A percentile compares a stretch with the other conserved stretches of the same genome.
Evolutionary conservation across 208 protist species (phyloP).

Genomic region (Trypanosoma avium): DNA sequence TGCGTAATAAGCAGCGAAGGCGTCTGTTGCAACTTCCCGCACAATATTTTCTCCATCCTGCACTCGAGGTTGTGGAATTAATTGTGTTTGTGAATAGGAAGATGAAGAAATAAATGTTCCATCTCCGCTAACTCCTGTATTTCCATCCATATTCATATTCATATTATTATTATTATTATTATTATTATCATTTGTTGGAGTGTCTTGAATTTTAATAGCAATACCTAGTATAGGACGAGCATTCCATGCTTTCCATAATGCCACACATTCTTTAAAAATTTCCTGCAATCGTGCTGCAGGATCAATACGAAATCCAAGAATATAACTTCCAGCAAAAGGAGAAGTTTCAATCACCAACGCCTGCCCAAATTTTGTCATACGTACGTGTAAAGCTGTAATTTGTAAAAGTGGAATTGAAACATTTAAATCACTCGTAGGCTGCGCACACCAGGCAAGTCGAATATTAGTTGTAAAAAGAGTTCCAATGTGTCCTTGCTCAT

Average conservation of each 20-base stretch:
- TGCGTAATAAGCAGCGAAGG: slow-evolving; percentile 93
- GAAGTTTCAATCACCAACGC: slow-evolving; percentile 86
- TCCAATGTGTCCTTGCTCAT: slow-evolving; percentile 90
- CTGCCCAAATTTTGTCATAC: slow-evolving; percentile 81
- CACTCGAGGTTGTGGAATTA: slow-evolving; percentile 11
- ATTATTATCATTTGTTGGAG: background rate
- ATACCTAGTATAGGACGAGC: slow-evolving; percentile 87
- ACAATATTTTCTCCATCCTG: slow-evolving; percentile 79
- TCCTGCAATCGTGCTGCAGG: slow-evolving; percentile 58
- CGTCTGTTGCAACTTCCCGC: slow-evolving; percentile 69
- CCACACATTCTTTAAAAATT: slow-evolving; percentile 80
- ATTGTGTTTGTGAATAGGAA: background rate
- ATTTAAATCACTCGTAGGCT: slow-evolving; percentile 90
- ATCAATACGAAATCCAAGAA: slow-evolving; percentile 91
- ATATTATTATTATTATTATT: slow-evolving; percentile 9
- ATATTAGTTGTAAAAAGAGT: slow-evolving; percentile 95
- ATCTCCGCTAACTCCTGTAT: slow-evolving; percentile 3
- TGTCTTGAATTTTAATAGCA: slow-evolving; percentile 40
- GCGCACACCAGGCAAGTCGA: slow-evolving; percentile 94
- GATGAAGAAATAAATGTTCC: background rate
- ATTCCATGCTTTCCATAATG: slow-evolving; percentile 80
- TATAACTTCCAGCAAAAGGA: slow-evolving; percentile 56
- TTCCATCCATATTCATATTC: slow-evolving; percentile 4
- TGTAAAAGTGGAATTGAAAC: slow-evolving; percentile 96
- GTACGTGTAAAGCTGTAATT: slow-evolving; percentile 66